Conservation (phyloP, 2,329 filamentous ascomycete species). For the Domatiomyces catenatus region DNA sequence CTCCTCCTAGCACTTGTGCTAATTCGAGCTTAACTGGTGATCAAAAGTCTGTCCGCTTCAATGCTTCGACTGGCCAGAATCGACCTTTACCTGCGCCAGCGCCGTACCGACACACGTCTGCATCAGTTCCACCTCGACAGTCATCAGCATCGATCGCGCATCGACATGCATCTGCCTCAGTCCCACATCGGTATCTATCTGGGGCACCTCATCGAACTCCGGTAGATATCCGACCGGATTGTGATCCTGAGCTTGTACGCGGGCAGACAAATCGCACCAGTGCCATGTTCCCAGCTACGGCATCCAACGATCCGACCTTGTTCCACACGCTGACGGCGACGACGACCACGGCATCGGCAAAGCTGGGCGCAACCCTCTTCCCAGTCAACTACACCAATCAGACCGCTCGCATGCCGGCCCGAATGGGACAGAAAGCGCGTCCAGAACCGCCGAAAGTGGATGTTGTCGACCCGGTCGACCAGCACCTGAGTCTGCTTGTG, state of each 20-base stretch:
- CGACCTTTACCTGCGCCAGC: neutral
- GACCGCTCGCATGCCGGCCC: constrained; percentile 9
- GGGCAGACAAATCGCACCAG: neutral
- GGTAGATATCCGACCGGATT: constrained; percentile 6
- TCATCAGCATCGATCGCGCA: constrained; percentile 6
- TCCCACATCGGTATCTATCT: constrained; percentile 5
- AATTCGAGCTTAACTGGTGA: constrained; percentile 2
- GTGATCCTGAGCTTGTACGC: constrained; percentile 1
- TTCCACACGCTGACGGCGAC: constrained; percentile 12
- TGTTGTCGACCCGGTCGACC: constrained; percentile 39
- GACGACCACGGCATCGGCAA: constrained; percentile 12
- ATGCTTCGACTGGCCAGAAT: neutral
- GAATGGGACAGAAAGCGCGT: constrained; percentile 6
- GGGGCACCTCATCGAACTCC: constrained; percentile 5
- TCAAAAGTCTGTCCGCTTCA: neutral
- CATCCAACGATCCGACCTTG: constrained; percentile 11
- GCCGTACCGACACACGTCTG: constrained; percentile 1
- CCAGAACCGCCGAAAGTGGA: constrained; percentile 5
- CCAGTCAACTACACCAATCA: constrained; percentile 13
- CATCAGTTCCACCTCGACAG: constrained; percentile 1
- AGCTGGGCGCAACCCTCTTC: constrained; percentile 14
- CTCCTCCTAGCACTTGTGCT: constrained; percentile 4
- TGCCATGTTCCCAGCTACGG: constrained; percentile 8
- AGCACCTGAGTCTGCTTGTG: constrained; percentile 41
- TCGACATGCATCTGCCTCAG: constrained; percentile 8